Conservation (phyloP, 2,329 filamentous ascomycete genomes). For the Xylariaceae sp. region DNA sequence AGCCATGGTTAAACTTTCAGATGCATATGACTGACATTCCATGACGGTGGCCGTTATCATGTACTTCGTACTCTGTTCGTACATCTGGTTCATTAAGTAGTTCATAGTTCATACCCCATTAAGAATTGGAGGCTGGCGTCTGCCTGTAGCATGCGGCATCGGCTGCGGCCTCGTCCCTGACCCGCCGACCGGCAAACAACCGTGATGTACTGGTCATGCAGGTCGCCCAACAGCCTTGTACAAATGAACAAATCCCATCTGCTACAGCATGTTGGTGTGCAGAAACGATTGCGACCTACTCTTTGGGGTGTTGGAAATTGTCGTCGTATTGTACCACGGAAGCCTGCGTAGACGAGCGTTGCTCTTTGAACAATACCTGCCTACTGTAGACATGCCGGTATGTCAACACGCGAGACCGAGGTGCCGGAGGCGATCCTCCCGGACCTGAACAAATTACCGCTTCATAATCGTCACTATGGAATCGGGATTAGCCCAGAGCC, state of each 20-base stretch:
- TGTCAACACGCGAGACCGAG: conserved; percentile 23
- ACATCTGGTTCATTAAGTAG: conserved; percentile 17
- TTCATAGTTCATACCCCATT: conserved; percentile 20
- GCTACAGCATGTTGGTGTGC: conserved; percentile 22
- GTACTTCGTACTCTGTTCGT: too few relatives aligned
- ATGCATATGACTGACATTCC: conserved; percentile 12
- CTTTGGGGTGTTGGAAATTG: conserved; percentile 22
- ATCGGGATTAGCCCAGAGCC: conserved; percentile 27
- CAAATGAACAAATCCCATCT: conserved; percentile 26
- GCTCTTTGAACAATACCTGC: conserved; percentile 7
- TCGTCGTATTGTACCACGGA: conserved; percentile 23
- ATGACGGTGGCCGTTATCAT: conserved; percentile 9
- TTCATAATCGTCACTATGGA: conserved; percentile 62
- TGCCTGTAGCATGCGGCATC: conserved; percentile 29
- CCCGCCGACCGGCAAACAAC: conserved; percentile 32
- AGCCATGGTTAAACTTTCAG: conserved; percentile 8
- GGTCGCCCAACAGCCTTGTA: conserved; percentile 30
- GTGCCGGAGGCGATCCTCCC: conserved; percentile 24
- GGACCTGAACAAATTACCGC: conserved; percentile 43
- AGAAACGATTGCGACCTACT: conserved; percentile 19
- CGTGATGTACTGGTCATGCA: conserved; percentile 30
- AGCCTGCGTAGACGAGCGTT: conserved; percentile 21
- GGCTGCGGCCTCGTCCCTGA: conserved; percentile 30
- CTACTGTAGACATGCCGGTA: background rate
- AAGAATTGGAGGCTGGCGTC: conserved; percentile 22